Evolutionary conservation across 208 protist species (phyloP).

Genomic region (Leishmania aethiopica): DNA sequence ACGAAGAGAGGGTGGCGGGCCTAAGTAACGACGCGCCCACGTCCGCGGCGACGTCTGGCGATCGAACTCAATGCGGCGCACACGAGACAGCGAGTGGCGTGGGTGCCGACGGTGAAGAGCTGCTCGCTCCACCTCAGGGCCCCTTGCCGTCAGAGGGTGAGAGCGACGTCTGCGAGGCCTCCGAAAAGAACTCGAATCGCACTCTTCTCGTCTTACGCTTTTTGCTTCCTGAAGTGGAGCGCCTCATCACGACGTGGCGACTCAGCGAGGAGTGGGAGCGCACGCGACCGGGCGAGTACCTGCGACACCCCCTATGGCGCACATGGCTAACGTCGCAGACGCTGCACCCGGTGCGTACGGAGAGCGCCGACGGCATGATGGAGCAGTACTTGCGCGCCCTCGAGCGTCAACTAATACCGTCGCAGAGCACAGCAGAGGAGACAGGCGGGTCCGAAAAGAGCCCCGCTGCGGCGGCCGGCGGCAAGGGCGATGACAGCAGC

Average conservation of each 20-base stretch:
- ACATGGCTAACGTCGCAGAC: constrained; percentile 23
- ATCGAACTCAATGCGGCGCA: background rate
- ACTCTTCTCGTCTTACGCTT: constrained; percentile 39
- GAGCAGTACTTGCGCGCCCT: constrained; percentile 30
- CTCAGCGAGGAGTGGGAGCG: constrained; percentile 50
- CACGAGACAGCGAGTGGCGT: background rate
- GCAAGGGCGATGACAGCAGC: background rate
- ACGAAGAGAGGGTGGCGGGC: background rate
- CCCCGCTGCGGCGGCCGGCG: background rate
- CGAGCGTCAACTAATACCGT: constrained; percentile 7
- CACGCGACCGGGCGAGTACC: constrained; percentile 29
- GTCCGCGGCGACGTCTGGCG: background rate
- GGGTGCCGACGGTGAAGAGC: background rate
- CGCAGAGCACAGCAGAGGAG: background rate
- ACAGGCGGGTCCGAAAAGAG: background rate
- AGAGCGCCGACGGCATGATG: constrained; percentile 29
- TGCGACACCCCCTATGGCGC: constrained; percentile 41
- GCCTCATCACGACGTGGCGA: constrained; percentile 53
- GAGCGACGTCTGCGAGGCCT: background rate
- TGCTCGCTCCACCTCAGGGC: background rate
- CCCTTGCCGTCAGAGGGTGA: background rate
- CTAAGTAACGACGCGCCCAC: background rate
- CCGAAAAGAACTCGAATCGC: background rate
- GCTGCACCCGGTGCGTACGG: constrained; percentile 30
- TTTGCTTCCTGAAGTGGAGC: constrained; percentile 45